Base-by-base conservation (phyloP, 495 filamentous ascomycete genomes). In the Apodospora peruviana region DNA sequence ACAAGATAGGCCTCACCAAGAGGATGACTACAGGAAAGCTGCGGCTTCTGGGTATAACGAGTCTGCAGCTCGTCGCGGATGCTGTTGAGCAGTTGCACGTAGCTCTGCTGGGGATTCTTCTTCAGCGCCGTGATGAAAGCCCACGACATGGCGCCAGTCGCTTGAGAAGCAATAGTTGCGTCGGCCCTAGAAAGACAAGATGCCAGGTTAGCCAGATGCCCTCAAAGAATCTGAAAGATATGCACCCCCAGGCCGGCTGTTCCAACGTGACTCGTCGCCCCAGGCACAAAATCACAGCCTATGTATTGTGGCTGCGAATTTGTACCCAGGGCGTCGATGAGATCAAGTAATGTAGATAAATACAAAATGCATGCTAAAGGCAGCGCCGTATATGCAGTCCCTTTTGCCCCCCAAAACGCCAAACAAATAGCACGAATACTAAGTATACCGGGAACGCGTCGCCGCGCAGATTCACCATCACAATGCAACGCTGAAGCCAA, bases 61-160 rank as follows among this genome's bases (percentile, higher is more conserved):
- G 79, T 80, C 47, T 87, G 73, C 53, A 98, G 73, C 67, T 96
- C 93, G 45, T 95, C 90, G 34, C 93, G 86, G 61, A 98, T 96
- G 69, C 82, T 95, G 73, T 94, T 96, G 51, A 98, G 77, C 51
- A 98, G 69, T 68, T 95, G 87, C 46, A 97, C 88, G 61, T 97
- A 97, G 72, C 90, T 95, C 76, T 97, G 93, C 65, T 96, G 89
- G 2, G 93, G 93, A 58, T 95, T 95, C 78, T 96, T 95, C 76
- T 91, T 91, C 45, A 98, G 78, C 34, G 90, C 86, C 4, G 76
- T 84, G 65, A 98, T 91, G 66, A 98, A 98, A 5, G 93, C 93
- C 82, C 88, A 96, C 5, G 89, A 95, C 91, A 98, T 96, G 64
- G 93, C 93, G 29, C 93, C 93, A 1, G 93, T 96, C 16, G 93